Evolutionary conservation across 371 early-diverging fungal species (phyloP), one percentile per base, ranked within the genome.

Genomic region (Phascolomyces articulosus): DNA sequence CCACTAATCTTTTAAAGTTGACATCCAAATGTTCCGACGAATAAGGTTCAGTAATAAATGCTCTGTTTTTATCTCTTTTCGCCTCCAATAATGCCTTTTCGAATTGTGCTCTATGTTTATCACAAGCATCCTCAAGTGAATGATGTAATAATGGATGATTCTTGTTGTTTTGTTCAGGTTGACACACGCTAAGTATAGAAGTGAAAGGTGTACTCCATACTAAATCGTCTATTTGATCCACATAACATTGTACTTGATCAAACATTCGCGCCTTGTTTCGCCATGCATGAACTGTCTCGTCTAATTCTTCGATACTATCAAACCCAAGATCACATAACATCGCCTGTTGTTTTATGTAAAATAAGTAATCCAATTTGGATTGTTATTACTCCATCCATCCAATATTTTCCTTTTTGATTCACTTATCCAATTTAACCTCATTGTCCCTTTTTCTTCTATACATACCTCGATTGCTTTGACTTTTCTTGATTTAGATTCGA

Each of bases 21-120:
- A 62, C 67, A n/a, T 62, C 29, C 48, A 67, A 47, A 40, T 60
- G 67, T 40, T 67, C 67, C n/a, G 31, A 21, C n/a, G 67, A 67
- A 34, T 55, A 64, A 21, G 55, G 58, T 23, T 16, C 18, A 21
- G 31, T 56, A 31, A 28, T 55, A 29, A 27, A 24, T 21, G 67
- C 67, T 11, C 51, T 40, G 4, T 31, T 24, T 21, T 47, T 55
- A 11, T 67, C 67, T 23, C 60, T 55, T 21, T 67, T 58, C 9
- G 67, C 59, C 23, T 41, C 48, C n/a, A 48, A 44, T 13, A 67
- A 24, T 3, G 67, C 67, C 62, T 58, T 55, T 34, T 67, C 67
- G 40, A 54, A 67, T 51, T 57, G 54, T 11, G 54, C 47, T 6
- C 62, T 56, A 58, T 67, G 67, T 2, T 20, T 28, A 15, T 61